These are phyloP conservation scores for Annulohypoxylon nitens DNA, from an alignment of 495 filamentous ascomycete genomes.

Conservation along the genomic window DNA sequence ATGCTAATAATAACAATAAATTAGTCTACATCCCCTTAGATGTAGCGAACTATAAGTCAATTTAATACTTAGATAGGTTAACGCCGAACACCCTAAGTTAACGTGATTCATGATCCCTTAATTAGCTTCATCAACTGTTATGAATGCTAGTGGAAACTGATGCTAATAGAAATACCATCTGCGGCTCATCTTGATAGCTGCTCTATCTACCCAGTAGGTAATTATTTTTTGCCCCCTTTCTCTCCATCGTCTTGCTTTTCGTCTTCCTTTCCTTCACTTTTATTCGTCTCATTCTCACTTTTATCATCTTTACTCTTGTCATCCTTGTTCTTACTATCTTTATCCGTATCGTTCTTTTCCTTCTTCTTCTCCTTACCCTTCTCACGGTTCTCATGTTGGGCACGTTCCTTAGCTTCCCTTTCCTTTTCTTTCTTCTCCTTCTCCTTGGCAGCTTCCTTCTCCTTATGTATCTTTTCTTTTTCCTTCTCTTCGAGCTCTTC, in stretches of 20 bases:
- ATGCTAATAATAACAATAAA: too few species aligned
- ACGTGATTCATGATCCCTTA: too few species aligned
- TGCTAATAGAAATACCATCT: neutral
- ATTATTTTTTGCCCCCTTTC: constrained; percentile 34
- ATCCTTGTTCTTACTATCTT: constrained; percentile 14
- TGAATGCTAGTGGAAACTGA: neutral
- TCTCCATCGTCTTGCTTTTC: constrained; percentile 1
- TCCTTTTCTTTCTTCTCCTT: constrained; percentile 56
- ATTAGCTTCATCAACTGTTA: too few species aligned
- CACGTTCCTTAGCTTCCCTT: constrained; percentile 58
- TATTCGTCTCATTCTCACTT: constrained; percentile 5
- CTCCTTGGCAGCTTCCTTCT: constrained; percentile 55
- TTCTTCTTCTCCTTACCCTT: constrained; percentile 10
- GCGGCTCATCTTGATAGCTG: neutral
- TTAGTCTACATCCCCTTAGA: too few species aligned
- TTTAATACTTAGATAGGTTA: too few species aligned
- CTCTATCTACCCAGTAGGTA: neutral
- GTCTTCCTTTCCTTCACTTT: constrained; percentile 1
- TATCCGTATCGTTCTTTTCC: constrained; percentile 6
- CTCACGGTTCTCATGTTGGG: constrained; percentile 41
- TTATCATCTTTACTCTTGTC: constrained; percentile 20
- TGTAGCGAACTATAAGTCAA: too few species aligned
- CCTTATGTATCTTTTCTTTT: constrained; percentile 61
- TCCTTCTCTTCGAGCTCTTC: constrained; percentile 69
- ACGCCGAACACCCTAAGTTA: too few species aligned